Conservation (phyloP, 176 grass and related monocot genomes). For the Oryza punctata region DNA sequence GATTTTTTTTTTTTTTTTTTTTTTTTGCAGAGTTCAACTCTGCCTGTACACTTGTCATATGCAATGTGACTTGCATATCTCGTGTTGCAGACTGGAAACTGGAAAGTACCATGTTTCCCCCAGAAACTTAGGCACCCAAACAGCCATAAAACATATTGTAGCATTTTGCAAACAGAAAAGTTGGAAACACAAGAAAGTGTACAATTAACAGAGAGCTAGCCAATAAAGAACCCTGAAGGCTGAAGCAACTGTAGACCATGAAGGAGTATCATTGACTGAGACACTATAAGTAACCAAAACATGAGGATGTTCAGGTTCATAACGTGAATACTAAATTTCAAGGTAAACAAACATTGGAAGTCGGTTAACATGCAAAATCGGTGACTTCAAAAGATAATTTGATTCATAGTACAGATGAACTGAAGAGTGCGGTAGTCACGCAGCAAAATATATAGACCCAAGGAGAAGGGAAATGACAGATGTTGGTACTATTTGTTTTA, state of each 20-base stretch:
- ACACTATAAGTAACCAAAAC: conserved; percentile 18
- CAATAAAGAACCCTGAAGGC: background rate
- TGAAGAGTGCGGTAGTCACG: background rate
- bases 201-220: background rate
- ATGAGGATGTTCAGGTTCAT: conserved; percentile 10
- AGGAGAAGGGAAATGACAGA: conserved; percentile 4
- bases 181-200: background rate
- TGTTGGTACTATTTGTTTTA: background rate
- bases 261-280: background rate
- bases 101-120: background rate
- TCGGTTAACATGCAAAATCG: conserved; percentile 5
- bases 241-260: conserved; percentile 11
- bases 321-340: background rate
- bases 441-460: background rate
- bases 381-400: conserved; percentile 5
- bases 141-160: background rate
- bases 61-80: background rate
- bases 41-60: background rate
- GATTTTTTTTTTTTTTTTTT: too few relatives aligned
- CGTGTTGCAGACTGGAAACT: background rate
- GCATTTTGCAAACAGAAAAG: conserved; percentile 17
- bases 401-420: conserved; percentile 7
- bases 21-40: background rate
- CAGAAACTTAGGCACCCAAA: conserved; percentile 23
- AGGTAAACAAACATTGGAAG: background rate